phyloP scores from a whole-genome alignment of 2,329 filamentous ascomycete genomes.

The Apiospora marii region DNA sequence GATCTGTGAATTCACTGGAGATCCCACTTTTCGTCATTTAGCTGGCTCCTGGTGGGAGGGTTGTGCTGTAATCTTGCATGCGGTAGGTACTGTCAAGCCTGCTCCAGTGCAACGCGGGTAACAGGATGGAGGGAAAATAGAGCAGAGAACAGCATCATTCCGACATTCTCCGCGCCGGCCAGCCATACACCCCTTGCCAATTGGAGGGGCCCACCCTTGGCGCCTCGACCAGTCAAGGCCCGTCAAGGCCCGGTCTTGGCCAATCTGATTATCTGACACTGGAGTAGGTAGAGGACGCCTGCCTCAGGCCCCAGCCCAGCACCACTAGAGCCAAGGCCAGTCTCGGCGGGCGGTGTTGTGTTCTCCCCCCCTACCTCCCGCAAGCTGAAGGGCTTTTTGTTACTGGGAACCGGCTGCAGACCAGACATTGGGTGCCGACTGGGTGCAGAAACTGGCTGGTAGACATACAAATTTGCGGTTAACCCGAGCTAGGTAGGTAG shows the following conservation, averaged over 20 bases:
- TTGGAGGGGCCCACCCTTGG: conserved; percentile 6
- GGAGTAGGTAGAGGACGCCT: neutral
- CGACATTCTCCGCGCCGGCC: conserved; percentile 17
- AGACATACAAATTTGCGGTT: conserved; percentile 12
- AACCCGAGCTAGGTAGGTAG: conserved; percentile 20
- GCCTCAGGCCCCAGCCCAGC: conserved; percentile 10
- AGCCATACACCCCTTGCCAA: conserved; percentile 14
- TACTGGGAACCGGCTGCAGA: neutral
- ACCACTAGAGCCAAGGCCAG: neutral
- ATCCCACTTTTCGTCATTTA: conserved; percentile 19
- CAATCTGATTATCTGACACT: conserved; percentile 20
- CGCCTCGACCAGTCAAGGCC: conserved; percentile 14
- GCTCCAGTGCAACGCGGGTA: conserved; percentile 15
- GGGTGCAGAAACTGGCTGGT: neutral
- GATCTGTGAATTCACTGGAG: conserved; percentile 18
- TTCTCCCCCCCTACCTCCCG: neutral
- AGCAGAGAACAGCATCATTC: conserved; percentile 14
- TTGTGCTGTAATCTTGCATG: conserved; percentile 15
- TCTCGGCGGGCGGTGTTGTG: conserved; percentile 18
- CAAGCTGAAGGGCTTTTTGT: conserved; percentile 9
- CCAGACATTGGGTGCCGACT: neutral
- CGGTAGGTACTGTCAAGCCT: conserved; percentile 15
- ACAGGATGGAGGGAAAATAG: conserved; percentile 15
- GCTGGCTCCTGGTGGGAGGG: conserved; percentile 1
- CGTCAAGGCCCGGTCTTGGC: conserved; percentile 16